Evolutionary conservation across 352 stramenopile species (phyloP), one percentile per base, ranked within the genome.

Genomic region (Pythium plurisporium): DNA sequence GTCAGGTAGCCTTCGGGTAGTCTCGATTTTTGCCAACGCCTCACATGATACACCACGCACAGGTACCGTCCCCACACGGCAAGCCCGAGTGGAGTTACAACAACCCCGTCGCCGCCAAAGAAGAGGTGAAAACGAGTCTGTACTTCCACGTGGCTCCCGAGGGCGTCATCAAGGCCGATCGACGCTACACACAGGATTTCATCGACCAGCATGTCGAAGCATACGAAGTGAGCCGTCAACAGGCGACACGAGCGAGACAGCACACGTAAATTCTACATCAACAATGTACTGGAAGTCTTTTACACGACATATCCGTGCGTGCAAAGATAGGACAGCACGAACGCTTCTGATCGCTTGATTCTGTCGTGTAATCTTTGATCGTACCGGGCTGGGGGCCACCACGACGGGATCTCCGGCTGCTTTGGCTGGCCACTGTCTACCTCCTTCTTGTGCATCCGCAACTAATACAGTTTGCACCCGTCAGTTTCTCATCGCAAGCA

Each of bases 151-250:
- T 77, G 17, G 77, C 79, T 15, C 59, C 53, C 3, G 77, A 86
- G 33, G 76, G 75, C 7, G 45, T 69, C 14, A 59, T 88, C 57
- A 74, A 68, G 38, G 79, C 75, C 30, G 65, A 88, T 50, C 73
- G 77, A 63, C 67, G 63, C 48, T 90, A 90, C 65, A 87, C 77
- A 22, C 67, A 76, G 25, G 73, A 84, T 23, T 88, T 90, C 64
- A 79, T 90, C 23, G 69, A 72, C 31, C 70, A 74, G 26, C 70
- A 75, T 49, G 70, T 87, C 46, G 72, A 84, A 19, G 63, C 68
- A 22, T 65, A 74, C 19, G 57, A 80, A 26, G 55, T 68, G 37
- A 71, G 57, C 34, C 67, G 65, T 26, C 65, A 60, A 22, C 60
- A 71, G 26, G 34, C 38, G 15, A 44, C 50, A 25, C 51, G 23